Percentiles rank a stretch among this genome's conserved stretches.
Evolutionary conservation across 1,284 basidiomycete genomes (phyloP).

Genomic region (Erythrobasidium hasegawianum): DNA sequence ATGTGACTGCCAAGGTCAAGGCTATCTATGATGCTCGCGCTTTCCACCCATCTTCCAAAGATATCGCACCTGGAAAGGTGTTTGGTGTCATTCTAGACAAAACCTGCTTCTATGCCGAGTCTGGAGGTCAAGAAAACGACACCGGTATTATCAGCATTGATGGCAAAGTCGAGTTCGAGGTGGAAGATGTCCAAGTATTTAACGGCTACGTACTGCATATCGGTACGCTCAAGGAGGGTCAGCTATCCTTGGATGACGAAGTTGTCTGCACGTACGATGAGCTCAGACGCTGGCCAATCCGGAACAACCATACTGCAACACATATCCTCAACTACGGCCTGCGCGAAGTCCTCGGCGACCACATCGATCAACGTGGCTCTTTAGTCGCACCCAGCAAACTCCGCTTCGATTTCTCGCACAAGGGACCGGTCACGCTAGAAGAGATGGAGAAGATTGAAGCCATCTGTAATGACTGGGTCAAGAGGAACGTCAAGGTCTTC

Average conservation of each 20-base stretch:
- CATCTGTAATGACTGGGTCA: constrained; percentile 84
- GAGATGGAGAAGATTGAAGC: constrained; percentile 81
- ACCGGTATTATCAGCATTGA: constrained; percentile 92
- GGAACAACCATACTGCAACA: constrained; percentile 97
- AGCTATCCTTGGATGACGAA: constrained; percentile 63
- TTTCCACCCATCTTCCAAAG: constrained; percentile 67
- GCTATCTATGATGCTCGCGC: constrained; percentile 79
- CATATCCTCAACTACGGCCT: constrained; percentile 95
- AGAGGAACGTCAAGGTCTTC: constrained; percentile 79
- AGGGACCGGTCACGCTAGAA: constrained; percentile 68
- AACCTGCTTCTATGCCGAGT: constrained; percentile 97
- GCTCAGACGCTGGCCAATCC: constrained; percentile 86
- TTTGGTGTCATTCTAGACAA: constrained; percentile 88
- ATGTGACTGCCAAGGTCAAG: constrained; percentile 71
- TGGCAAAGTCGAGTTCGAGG: constrained; percentile 85
- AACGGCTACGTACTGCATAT: constrained; percentile 86
- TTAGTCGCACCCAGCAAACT: constrained; percentile 92
- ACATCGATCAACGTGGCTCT: constrained; percentile 97
- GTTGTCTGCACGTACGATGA: constrained; percentile 74
- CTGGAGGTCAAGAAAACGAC: constrained; percentile 95
- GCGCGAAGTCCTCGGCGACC: constrained; percentile 89
- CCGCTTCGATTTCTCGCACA: constrained; percentile 98
- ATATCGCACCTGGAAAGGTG: constrained; percentile 58
- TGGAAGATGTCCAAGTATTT: constrained; percentile 84
- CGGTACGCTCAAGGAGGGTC: constrained; percentile 68